Percentiles rank a stretch among this genome's conserved stretches.
Evolutionary conservation across 306 rosid genomes (phyloP).

Genomic region (Quercus bicolor): DNA sequence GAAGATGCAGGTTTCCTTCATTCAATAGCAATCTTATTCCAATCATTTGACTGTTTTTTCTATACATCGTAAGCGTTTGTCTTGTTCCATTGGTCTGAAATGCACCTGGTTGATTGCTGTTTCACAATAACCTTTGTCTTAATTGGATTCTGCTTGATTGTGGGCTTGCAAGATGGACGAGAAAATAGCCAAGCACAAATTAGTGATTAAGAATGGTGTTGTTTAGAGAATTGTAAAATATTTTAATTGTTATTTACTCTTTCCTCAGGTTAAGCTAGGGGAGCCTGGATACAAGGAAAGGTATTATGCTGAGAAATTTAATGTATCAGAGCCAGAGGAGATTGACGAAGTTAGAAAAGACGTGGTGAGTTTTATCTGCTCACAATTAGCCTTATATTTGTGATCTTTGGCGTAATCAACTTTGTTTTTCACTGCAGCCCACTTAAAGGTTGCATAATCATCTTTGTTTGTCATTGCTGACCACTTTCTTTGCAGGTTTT

Average conservation of each 20-base stretch:
- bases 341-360: conserved; percentile 61
- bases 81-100: background rate
- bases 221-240: background rate
- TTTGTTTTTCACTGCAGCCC: background rate
- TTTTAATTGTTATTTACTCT: background rate
- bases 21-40: background rate
- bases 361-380: conserved; percentile 32
- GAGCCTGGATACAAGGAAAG: conserved; percentile 96
- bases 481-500: conserved; percentile 52
- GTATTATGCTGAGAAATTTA: conserved; percentile 89
- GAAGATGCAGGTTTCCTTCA: background rate
- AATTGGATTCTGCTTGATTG: background rate
- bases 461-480: background rate
- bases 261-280: conserved; percentile 79
- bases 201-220: background rate
- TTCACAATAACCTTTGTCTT: background rate
- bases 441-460: background rate
- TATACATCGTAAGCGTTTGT: background rate
- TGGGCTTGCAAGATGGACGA: background rate
- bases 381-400: background rate
- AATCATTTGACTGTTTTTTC: background rate
- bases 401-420: background rate
- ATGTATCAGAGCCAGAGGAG: conserved; percentile 49
- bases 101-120: background rate
- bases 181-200: background rate